phyloP scores from a whole-genome alignment of 2,329 filamentous ascomycete genomes.

The Aspergillus pseudonomiae region DNA sequence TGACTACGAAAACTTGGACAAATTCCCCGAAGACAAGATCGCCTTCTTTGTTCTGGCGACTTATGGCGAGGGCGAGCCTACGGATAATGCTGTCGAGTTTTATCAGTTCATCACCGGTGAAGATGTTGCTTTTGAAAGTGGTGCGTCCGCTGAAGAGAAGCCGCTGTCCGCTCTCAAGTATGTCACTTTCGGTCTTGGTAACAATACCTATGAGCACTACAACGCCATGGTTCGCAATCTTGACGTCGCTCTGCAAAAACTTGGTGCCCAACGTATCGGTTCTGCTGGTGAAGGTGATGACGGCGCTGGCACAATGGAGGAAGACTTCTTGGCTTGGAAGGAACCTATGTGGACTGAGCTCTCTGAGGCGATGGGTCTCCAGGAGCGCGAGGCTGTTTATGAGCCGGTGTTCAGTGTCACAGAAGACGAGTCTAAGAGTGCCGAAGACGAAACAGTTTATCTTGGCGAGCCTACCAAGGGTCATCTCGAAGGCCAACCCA shows the following conservation, averaged over 20 bases:
- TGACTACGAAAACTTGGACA: slow-evolving; percentile 91
- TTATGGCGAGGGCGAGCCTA: slow-evolving; percentile 97
- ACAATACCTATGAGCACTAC: slow-evolving; percentile 99
- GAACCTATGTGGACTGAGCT: slow-evolving; percentile 97
- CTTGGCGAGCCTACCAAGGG: slow-evolving; percentile 95
- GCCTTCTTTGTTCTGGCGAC: slow-evolving; percentile 95
- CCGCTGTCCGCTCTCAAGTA: slow-evolving; percentile 85
- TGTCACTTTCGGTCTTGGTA: slow-evolving; percentile 92
- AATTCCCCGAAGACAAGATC: slow-evolving; percentile 84
- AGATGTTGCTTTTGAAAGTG: slow-evolving; percentile 77
- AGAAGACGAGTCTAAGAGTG: slow-evolving; percentile 72
- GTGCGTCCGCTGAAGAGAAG: slow-evolving; percentile 62
- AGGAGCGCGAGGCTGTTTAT: slow-evolving; percentile 95
- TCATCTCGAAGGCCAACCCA: slow-evolving; percentile 81
- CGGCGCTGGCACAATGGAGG: slow-evolving; percentile 98
- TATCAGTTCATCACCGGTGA: slow-evolving; percentile 92
- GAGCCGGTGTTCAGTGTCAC: slow-evolving; percentile 87
- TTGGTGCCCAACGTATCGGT: slow-evolving; percentile 83
- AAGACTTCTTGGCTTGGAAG: slow-evolving; percentile 98
- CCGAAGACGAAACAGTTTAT: slow-evolving; percentile 81
- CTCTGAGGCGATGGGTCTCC: slow-evolving; percentile 78
- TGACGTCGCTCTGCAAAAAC: slow-evolving; percentile 75
- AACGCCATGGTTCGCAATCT: slow-evolving; percentile 97
- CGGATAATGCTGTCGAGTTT: slow-evolving; percentile 98
- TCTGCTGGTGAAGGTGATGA: slow-evolving; percentile 94